Conservation (phyloP, 2,329 filamentous ascomycete genomes). For the Ambrosiella xylebori region DNA sequence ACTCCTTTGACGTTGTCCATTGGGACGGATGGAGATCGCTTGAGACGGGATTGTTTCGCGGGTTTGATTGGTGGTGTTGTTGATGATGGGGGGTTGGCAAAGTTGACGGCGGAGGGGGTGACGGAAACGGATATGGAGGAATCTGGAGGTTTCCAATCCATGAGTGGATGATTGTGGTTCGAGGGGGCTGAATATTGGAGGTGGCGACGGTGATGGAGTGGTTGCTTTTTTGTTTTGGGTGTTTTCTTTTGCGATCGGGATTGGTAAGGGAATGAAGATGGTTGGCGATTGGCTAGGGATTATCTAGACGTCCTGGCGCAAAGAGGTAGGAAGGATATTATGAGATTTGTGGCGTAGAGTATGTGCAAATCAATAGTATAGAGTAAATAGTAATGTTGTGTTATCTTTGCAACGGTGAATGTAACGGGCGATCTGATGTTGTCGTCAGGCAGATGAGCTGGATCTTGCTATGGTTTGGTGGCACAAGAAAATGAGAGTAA, state of each 20-base stretch:
- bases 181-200: not conserved
- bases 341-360: too few species aligned
- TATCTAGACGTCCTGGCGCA: not conserved
- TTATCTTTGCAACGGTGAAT: too few species aligned
- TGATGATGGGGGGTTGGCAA: too few species aligned
- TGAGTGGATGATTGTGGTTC: not conserved
- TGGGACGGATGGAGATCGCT: not conserved
- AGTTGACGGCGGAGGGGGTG: too few species aligned
- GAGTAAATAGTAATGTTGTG: too few species aligned
- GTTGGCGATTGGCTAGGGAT: not conserved
- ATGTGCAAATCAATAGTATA: too few species aligned
- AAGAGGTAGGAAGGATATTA: too few species aligned
- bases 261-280: not conserved
- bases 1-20: not conserved
- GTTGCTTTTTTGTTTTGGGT: not conserved
- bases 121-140: not conserved
- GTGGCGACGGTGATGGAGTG: not conserved
- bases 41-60: not conserved
- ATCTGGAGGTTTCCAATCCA: not conserved
- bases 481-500: too few species aligned
- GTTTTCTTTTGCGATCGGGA: not conserved
- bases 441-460: too few species aligned
- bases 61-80: not conserved
- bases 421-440: too few species aligned
- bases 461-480: too few species aligned